phyloP scores from a whole-genome alignment of 257 asterid species.

The Nicotiana obtusifolia region DNA sequence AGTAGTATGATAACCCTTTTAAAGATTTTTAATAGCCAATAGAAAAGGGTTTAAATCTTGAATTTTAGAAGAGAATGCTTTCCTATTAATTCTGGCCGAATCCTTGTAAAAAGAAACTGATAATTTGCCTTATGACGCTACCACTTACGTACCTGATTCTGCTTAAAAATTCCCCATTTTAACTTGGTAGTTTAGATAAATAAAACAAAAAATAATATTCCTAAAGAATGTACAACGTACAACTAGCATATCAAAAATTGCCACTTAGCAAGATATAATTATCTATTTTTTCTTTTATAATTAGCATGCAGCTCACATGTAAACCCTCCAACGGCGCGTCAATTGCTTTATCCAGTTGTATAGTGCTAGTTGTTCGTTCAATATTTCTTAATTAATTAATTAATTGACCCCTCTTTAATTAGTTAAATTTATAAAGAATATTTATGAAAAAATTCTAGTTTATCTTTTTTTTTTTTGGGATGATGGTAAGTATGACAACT shows the following conservation, averaged over 20 bases:
- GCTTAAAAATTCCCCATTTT: neutral
- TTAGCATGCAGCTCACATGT: constrained; percentile 15
- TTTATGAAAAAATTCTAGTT: neutral
- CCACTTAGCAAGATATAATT: neutral
- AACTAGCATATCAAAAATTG: neutral
- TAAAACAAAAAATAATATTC: neutral
- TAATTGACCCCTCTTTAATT: neutral
- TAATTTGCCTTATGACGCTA: neutral
- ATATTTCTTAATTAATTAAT: neutral
- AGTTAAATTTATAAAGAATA: neutral
- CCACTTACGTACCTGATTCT: neutral
- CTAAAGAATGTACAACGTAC: neutral
- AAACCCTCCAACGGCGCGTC: neutral
- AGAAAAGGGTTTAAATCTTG: too few relatives aligned
- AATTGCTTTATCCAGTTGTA: neutral
- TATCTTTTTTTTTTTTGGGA: neutral
- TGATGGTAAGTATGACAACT: too few relatives aligned
- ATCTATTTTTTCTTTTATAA: neutral
- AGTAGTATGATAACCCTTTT: too few relatives aligned
- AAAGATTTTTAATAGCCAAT: too few relatives aligned
- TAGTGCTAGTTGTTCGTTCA: neutral
- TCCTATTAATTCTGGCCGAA: too few relatives aligned
- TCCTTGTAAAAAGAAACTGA: neutral
- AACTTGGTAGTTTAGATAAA: neutral
- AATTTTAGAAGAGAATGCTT: too few relatives aligned